Evolutionary conservation across 1,284 basidiomycete species (phyloP).

Genomic region (Tilletiaria anomala): DNA sequence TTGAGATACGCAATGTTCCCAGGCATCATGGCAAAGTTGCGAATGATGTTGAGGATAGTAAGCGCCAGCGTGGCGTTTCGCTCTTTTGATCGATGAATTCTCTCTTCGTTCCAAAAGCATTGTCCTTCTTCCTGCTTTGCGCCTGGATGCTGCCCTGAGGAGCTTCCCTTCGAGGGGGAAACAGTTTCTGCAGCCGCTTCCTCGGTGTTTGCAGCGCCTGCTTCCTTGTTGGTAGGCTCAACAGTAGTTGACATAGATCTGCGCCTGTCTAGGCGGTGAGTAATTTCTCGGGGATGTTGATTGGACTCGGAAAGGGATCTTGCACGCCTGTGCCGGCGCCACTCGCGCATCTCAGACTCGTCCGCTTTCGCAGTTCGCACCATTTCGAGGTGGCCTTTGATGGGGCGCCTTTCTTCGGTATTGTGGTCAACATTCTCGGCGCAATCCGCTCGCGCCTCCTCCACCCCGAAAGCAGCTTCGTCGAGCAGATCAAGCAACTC

Average conservation of each 20-base stretch:
- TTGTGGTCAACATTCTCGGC: slow-evolving; percentile 37
- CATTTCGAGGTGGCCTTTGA: neutral
- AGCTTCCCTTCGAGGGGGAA: slow-evolving; percentile 45
- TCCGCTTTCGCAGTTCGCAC: slow-evolving; percentile 24
- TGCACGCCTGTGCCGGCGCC: slow-evolving; percentile 10
- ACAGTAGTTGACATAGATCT: neutral
- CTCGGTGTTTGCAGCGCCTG: slow-evolving; percentile 10
- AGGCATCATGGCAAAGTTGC: slow-evolving; percentile 61
- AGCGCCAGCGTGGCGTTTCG: slow-evolving; percentile 52
- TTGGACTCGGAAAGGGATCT: slow-evolving; percentile 9
- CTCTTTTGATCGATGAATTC: too few species aligned
- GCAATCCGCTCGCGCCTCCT: slow-evolving; percentile 47
- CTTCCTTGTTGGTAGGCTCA: neutral
- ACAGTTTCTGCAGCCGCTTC: slow-evolving; percentile 44
- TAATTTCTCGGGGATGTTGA: neutral
- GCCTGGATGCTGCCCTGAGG: too few species aligned
- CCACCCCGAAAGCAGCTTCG: slow-evolving; percentile 56
- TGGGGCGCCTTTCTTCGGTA: slow-evolving; percentile 12
- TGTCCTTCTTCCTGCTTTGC: too few species aligned
- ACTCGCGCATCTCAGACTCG: slow-evolving; percentile 22
- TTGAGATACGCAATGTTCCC: slow-evolving; percentile 62
- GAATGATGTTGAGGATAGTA: slow-evolving; percentile 62
- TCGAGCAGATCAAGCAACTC: slow-evolving; percentile 76
- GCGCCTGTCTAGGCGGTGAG: neutral
- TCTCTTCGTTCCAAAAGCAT: too few species aligned